Conservation (phyloP, 169 alveolate species). For the Plasmodium falciparum region DNA sequence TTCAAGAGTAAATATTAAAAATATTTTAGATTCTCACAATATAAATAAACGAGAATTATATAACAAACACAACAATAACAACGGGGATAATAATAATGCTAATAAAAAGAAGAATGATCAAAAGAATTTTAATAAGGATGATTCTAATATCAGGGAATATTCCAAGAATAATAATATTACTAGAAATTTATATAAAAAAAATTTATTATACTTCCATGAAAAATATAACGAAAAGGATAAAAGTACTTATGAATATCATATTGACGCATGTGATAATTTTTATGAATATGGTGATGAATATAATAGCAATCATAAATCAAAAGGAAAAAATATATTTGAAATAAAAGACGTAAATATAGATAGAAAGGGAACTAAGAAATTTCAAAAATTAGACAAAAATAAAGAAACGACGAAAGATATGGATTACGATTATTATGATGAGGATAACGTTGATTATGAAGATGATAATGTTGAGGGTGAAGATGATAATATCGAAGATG, state of each 20-base stretch:
- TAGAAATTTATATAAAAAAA: slow-evolving; percentile 11
- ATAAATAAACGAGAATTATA: slow-evolving; percentile 2
- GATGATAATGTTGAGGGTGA: background rate
- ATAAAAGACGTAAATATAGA: slow-evolving; percentile 2
- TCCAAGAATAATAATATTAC: slow-evolving; percentile 42
- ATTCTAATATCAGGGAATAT: slow-evolving; percentile 39
- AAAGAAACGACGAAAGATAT: slow-evolving; percentile 5
- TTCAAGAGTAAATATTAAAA: slow-evolving; percentile 17
- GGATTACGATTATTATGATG: slow-evolving; percentile 1
- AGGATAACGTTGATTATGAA: background rate
- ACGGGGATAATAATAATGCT: background rate
- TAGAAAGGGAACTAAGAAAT: background rate
- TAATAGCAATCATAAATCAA: background rate
- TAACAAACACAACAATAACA: background rate
- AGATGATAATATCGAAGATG: slow-evolving; percentile 1
- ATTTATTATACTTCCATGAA: background rate
- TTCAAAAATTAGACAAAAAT: background rate
- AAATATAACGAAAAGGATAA: background rate
- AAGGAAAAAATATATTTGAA: background rate
- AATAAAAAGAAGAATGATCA: slow-evolving; percentile 1
- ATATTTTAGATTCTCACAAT: background rate
- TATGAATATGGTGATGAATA: slow-evolving; percentile 9
- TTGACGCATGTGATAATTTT: slow-evolving; percentile 8
- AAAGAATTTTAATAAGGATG: slow-evolving; percentile 22
- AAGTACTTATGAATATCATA: slow-evolving; percentile 18